Base-by-base conservation (phyloP, 1,284 basidiomycete species). In the Cutaneotrichosporon cutaneum region DNA sequence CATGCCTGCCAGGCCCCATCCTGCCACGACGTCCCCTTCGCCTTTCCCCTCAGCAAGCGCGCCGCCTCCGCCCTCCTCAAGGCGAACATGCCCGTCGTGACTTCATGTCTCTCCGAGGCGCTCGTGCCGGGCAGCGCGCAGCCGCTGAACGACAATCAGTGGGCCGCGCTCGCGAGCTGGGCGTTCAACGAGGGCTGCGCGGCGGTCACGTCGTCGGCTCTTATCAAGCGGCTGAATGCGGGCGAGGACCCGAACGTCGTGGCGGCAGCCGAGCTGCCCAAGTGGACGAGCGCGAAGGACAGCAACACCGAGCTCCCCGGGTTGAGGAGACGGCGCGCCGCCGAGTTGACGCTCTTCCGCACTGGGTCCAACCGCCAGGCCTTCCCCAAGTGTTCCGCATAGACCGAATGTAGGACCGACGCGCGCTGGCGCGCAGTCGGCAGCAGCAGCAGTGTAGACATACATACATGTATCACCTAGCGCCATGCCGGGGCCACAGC, bases 121-220 rank as follows among this genome's bases (percentile, higher is more conserved):
- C 58, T 63, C 18, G 24, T 27, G 2, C 39, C 39, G 3, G 53
- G 35, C 26, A 47, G 36, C 39, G 30, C 48, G 7, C 18, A 60
- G 57, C 58, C 54, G 24, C 52, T 64, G 39, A 64, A 61, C 56
- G 39, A 56, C 39, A 64, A 64, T 54, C 59, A 61, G 59, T 64
- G 56, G 56, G 62, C 56, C 14, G 62, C 59, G 0, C 53, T 64
- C 47, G 36, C 47, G 14, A 35, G 27, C 18, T 55, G 54, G 30
- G 32, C 44, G 32, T 64, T 58, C 62, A 60, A 64, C 53, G 22
- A 56, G 22, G 62, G 62, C 36, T 64, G 62, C 39, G 56, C 30
- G 14, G 42, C 33, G 26, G 33, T 58, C 18, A 5, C 24, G 18
- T 11, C 16, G 4, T 57, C 58, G 5, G 6, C 5, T 16, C 54